Base-by-base conservation (phyloP, 805 yeast species). In the Lachancea thermotolerans region DNA sequence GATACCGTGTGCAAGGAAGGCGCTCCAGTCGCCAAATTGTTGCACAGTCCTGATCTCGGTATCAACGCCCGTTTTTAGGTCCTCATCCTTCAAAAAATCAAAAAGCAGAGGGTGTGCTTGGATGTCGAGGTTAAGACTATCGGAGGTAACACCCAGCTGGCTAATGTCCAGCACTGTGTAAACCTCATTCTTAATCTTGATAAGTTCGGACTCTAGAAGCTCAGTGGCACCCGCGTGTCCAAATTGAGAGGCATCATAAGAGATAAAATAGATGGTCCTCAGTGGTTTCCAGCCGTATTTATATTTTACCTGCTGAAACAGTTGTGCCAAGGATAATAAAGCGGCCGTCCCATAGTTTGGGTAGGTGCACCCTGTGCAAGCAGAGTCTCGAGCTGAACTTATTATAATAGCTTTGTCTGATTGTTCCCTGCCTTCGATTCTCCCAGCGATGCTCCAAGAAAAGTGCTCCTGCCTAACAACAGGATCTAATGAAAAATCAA, bases 201-300 rank as follows among this genome's bases (percentile, higher is more conserved):
- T 73, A n/a, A 67, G 60, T 46, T 74, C 73, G 32, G 71, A 67
- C 53, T 83, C 85, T 6, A 82, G 71, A 74, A 90, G 80, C 56
- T 84, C 91, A 0, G 89, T 73, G n/a, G 86, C 73, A 0, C 98
- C 98, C 0, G 93, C 95, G 52, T 73, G 67, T 59, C 89, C 89
- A 56, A 83, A 88, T 49, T 81, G 79, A 0, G 84, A 69, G 1
- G 85, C 96, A 55, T 90, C 95, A 69, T 85, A 88, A 0, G 95
- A 85, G 0, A 79, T 78, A 66, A 90, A 89, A 57, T 82, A 82
- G 11, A 90, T 81, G 2, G 90, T 73, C 60, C 98, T 75, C 34
- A 88, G 63, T 0, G 98, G 97, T 38, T 71, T 69, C 97, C 97
- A 90, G 48, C 81, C 78, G 54, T 73, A 74, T 32, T 79, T 70